Percentiles rank a stretch among this genome's conserved stretches.
Evolutionary conservation across 805 yeast species (phyloP).

Genomic region (Yarrowia sp.): DNA sequence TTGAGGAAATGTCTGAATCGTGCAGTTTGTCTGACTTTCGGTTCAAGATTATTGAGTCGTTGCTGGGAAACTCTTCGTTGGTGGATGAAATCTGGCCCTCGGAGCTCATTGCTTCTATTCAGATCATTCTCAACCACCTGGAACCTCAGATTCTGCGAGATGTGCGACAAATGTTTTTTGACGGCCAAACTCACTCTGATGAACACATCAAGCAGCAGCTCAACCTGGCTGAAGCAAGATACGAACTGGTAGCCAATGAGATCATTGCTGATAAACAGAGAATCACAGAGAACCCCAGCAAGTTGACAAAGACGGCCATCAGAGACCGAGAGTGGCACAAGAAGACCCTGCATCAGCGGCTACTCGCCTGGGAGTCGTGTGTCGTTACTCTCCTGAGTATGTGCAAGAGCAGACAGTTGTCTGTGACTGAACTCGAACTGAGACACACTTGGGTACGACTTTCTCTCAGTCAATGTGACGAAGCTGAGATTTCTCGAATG

Average conservation of each 20-base stretch:
- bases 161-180: conserved; percentile 12
- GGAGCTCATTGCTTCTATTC: background rate
- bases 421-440: conserved; percentile 29
- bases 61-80: conserved; percentile 12
- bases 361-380: conserved; percentile 10
- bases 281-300: background rate
- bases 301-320: background rate
- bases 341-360: conserved; percentile 2
- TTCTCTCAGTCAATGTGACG: conserved; percentile 45
- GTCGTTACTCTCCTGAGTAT: conserved; percentile 29
- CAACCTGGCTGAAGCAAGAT: conserved; percentile 9
- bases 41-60: conserved; percentile 7
- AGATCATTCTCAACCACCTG: conserved; percentile 2
- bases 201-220: conserved; percentile 2
- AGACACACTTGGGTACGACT: conserved; percentile 52
- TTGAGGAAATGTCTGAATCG: background rate
- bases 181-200: background rate
- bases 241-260: conserved; percentile 18
- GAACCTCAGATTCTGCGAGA: conserved; percentile 17
- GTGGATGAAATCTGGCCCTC: conserved; percentile 22
- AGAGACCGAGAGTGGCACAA: conserved; percentile 14
- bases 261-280: conserved; percentile 6
- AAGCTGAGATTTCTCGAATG: conserved; percentile 40
- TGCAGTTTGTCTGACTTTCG: conserved; percentile 17
- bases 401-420: background rate